Evolutionary conservation across 2,329 filamentous ascomycete genomes (phyloP), one percentile per base, ranked within the genome.

Genomic region (Fusarium sp.): DNA sequence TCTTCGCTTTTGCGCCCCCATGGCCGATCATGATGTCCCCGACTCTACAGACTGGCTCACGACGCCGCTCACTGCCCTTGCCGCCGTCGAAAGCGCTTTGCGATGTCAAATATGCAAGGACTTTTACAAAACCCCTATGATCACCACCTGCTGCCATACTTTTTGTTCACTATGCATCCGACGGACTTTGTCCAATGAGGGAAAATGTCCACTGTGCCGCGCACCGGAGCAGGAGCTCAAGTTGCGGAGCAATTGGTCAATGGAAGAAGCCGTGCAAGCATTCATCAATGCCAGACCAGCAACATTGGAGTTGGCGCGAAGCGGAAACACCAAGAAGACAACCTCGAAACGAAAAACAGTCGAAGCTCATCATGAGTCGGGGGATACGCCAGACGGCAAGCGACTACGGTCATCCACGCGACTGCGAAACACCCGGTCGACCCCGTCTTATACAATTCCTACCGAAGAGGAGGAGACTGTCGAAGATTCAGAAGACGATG

Each of bases 21-120:
- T 82, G 81, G 62, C 78, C 35, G 74, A 77, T 35, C 70, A 78
- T 62, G 79, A 84, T 71, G 83, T 95, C 45, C 83, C 92, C 54
- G 93, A 96, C 82, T 91, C 93, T n/a, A 95, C 93, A 58, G 94
- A 97, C 84, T 97, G 94, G 94, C 86, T 94, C 10, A 78, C 84
- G 15, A 97, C 94, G 17, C 87, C 90, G 4, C 85, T 97, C 3
- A 83, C 89, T 20, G 84, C 84, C 18, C 88, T 97, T 60, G 86
- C 90, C 52, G 84, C 88, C 18, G 89, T 99, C 70, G 96, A 99
- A 78, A 91, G 92, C 67, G 91, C 94, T 6, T 86, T 99, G 25
- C 93, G 96, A 76, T 99, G 96, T 83, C 94, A 98, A 82, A 93
- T 99, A 67, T 99, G 96, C 89, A 98, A 98, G 80, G 97, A 99